These are phyloP conservation scores for Tuber umbilicatum DNA, from an alignment of 495 filamentous ascomycete genomes.

Conservation along the genomic window DNA sequence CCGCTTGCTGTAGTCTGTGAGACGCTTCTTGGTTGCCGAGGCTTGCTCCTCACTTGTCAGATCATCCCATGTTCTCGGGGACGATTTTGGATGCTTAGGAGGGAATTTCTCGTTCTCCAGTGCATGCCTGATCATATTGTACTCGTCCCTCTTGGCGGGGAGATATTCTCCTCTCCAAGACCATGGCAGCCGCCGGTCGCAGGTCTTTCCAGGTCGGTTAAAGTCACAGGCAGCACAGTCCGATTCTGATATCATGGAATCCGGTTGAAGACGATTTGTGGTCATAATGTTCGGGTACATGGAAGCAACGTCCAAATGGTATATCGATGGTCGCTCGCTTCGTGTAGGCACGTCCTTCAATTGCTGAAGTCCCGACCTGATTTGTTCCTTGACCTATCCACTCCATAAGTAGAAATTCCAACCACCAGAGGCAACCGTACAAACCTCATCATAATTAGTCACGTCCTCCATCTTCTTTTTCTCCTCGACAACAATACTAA, in stretches of 20 bases:
- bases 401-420: constrained; percentile 13
- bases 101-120: constrained; percentile 93
- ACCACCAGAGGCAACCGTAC: neutral
- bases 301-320: constrained; percentile 95
- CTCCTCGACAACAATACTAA: constrained; percentile 88
- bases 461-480: constrained; percentile 90
- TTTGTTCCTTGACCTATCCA: constrained; percentile 65
- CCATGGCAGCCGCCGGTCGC: constrained; percentile 92
- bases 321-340: constrained; percentile 81
- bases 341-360: constrained; percentile 76
- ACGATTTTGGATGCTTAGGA: constrained; percentile 59
- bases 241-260: constrained; percentile 95
- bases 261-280: constrained; percentile 92
- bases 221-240: constrained; percentile 97
- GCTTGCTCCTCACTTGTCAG: constrained; percentile 79
- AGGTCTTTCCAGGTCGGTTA: constrained; percentile 95
- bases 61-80: constrained; percentile 71
- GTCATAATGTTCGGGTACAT: constrained; percentile 99
- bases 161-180: constrained; percentile 97
- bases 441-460: constrained; percentile 74
- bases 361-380: constrained; percentile 60
- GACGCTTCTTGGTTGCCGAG: constrained; percentile 69
- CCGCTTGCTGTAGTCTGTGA: constrained; percentile 93
- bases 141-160: constrained; percentile 91
- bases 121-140: constrained; percentile 95